Percentiles rank a stretch among this genome's conserved stretches.
phyloP scores from a whole-genome alignment of 2,329 filamentous ascomycete species.

The Calonectria henricotiae region DNA sequence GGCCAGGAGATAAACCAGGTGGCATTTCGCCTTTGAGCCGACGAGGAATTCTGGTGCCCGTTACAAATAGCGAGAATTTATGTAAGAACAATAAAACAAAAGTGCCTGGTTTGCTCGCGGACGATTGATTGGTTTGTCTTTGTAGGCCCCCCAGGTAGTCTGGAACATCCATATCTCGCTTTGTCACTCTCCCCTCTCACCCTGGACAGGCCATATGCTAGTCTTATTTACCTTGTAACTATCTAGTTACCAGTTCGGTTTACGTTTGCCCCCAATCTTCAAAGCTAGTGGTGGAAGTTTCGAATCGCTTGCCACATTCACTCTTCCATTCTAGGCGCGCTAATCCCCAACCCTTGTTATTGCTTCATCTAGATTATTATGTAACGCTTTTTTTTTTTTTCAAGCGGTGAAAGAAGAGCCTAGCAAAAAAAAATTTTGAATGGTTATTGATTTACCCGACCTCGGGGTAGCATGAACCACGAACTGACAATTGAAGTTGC shows the following conservation, averaged over 20 bases:
- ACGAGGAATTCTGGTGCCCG: neutral
- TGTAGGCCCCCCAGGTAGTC: neutral
- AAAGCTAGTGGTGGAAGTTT: neutral
- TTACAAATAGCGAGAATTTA: neutral
- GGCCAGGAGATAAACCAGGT: neutral
- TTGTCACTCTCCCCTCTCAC: neutral
- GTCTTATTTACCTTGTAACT: neutral
- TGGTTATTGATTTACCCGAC: neutral
- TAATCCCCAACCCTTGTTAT: neutral
- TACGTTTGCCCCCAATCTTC: neutral
- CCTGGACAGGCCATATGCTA: neutral
- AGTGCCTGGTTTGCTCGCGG: neutral
- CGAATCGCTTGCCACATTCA: neutral
- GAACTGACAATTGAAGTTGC: neutral
- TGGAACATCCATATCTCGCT: neutral
- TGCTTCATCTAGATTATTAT: neutral
- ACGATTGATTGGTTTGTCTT: neutral
- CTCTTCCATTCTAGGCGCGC: neutral
- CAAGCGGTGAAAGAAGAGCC: neutral
- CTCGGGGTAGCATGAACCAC: neutral
- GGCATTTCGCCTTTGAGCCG: neutral
- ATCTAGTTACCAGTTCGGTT: neutral
- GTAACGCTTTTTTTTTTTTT: neutral
- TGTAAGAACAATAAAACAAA: neutral
- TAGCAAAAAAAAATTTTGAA: neutral